Conservation (phyloP, 257 asterid species). For the Solanum gandarillasii region DNA sequence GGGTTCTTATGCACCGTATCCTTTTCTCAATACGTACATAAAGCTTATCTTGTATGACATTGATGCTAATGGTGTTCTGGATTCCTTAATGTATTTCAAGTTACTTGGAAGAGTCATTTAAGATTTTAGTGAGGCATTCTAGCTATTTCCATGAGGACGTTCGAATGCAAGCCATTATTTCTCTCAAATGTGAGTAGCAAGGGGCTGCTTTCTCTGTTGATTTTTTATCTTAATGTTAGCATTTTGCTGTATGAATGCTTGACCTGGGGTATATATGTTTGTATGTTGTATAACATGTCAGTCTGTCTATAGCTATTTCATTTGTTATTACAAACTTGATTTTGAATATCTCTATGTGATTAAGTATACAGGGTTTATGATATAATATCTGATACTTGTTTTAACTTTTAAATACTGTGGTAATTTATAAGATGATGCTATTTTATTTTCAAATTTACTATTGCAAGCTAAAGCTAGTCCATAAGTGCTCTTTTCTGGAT, state of each 20-base stretch:
- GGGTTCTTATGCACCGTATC: conserved; percentile 89
- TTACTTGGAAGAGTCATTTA: conserved; percentile 85
- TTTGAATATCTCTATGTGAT: background rate
- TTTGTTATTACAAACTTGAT: background rate
- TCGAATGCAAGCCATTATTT: conserved; percentile 86
- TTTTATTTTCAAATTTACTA: background rate
- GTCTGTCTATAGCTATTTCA: background rate
- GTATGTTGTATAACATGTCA: background rate
- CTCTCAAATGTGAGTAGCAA: conserved; percentile 69
- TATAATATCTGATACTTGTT: background rate
- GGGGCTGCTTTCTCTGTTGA: background rate
- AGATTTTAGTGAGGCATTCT: conserved; percentile 73
- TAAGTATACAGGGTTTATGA: background rate
- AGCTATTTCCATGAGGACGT: conserved; percentile 95
- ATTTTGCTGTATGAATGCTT: background rate
- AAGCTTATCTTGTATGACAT: background rate
- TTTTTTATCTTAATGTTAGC: background rate
- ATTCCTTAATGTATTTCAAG: conserved; percentile 49
- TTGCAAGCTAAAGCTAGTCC: background rate
- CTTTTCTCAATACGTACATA: conserved; percentile 12
- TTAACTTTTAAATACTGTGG: background rate
- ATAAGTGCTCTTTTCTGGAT: background rate
- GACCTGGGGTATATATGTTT: background rate
- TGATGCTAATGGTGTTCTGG: background rate
- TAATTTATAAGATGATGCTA: background rate